A percentile compares a stretch with the other conserved stretches of the same genome.
These are phyloP conservation scores for Rutstroemia sp. DNA, from an alignment of 2,329 filamentous ascomycete species.

Conservation along the genomic window DNA sequence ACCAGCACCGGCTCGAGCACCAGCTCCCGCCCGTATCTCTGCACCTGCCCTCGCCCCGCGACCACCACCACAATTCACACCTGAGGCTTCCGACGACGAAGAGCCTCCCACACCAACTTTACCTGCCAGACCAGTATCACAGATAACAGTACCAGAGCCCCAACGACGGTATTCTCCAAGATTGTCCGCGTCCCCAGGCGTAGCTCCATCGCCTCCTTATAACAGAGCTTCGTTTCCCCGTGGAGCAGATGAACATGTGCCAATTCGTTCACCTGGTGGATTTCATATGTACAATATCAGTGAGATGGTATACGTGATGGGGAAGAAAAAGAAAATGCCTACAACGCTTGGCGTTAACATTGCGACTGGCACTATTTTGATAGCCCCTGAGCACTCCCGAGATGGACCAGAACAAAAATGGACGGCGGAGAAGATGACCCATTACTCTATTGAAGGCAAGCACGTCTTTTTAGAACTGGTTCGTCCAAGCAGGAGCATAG, in stretches of 20 bases:
- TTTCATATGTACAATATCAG: conserved; percentile 96
- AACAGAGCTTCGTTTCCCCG: conserved; percentile 37
- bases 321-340: conserved; percentile 96
- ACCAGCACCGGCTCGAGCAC: too few relatives aligned
- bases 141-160: conserved; percentile 14
- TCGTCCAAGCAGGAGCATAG: conserved; percentile 84
- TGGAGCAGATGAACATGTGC: conserved; percentile 39
- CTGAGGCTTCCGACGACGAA: conserved; percentile 62
- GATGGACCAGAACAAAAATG: conserved; percentile 87
- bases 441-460: conserved; percentile 96
- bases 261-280: conserved; percentile 57
- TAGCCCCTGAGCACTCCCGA: conserved; percentile 75
- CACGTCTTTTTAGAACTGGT: conserved; percentile 95
- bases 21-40: conserved; percentile 13
- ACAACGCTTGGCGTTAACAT: conserved; percentile 94
- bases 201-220: conserved; percentile 44
- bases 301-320: conserved; percentile 90
- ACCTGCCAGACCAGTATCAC: conserved; percentile 48
- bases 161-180: conserved; percentile 21
- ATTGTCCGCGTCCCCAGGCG: conserved; percentile 36
- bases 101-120: conserved; percentile 52
- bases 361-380: conserved; percentile 79
- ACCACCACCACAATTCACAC: conserved; percentile 50
- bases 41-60: conserved; percentile 17
- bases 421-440: conserved; percentile 90